A percentile compares a stretch with the other conserved stretches of the same genome.
Evolutionary conservation across 1,284 basidiomycete species (phyloP).

Genomic region (Laetiporus sulphureus): DNA sequence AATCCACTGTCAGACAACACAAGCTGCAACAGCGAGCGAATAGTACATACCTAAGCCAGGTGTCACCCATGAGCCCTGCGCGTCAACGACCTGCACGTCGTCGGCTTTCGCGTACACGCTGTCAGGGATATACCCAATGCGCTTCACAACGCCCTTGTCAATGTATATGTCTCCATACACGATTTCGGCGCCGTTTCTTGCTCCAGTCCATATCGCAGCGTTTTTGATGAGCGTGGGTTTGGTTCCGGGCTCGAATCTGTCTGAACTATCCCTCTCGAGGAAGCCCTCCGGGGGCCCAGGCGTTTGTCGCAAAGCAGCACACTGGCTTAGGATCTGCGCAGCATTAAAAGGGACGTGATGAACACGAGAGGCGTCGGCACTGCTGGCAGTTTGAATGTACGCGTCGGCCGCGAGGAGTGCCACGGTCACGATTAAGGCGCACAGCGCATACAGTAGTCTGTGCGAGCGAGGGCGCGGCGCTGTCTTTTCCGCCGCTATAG

Average conservation of each 20-base stretch:
- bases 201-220: conserved; percentile 77
- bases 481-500: neutral
- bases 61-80: conserved; percentile 60
- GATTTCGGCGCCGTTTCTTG: conserved; percentile 56
- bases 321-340: conserved; percentile 38
- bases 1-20: no score
- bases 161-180: conserved; percentile 55
- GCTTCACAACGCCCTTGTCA: conserved; percentile 51
- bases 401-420: conserved; percentile 16
- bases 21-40: neutral
- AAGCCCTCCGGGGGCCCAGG: conserved; percentile 49
- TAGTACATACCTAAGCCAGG: conserved; percentile 53
- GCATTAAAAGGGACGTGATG: conserved; percentile 37
- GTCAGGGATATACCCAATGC: conserved; percentile 45
- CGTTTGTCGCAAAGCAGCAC: conserved; percentile 34
- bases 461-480: neutral
- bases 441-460: conserved; percentile 11
- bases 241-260: conserved; percentile 66
- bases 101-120: conserved; percentile 26
- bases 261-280: conserved; percentile 50
- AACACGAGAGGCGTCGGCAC: conserved; percentile 1
- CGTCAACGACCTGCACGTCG: conserved; percentile 47
- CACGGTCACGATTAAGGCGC: conserved; percentile 14
- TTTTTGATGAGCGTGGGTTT: conserved; percentile 68
- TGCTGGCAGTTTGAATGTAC: conserved; percentile 5